Evolutionary conservation across 2,329 filamentous ascomycete species (phyloP).

Genomic region (Alternaria sp.): DNA sequence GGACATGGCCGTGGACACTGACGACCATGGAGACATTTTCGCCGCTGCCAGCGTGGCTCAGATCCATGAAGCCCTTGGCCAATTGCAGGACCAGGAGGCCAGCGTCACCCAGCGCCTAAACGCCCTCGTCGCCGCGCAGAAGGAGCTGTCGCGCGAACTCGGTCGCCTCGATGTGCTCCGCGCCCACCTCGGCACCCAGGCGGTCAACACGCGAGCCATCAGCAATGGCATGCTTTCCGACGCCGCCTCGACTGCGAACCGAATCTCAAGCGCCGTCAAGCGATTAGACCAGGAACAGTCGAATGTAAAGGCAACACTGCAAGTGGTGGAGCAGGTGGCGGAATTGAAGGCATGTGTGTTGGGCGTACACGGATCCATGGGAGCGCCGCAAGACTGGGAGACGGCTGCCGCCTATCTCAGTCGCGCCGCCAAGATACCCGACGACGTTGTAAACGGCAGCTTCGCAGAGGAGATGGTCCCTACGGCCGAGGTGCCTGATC

Average conservation of each 20-base stretch:
- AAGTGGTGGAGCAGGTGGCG: conserved; percentile 93
- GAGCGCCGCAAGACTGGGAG: conserved; percentile 98
- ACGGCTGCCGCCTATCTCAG: conserved; percentile 90
- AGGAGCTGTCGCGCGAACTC: conserved; percentile 85
- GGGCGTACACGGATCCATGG: conserved; percentile 95
- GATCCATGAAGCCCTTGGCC: conserved; percentile 77
- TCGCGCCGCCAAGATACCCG: conserved; percentile 81
- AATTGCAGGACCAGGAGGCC: conserved; percentile 79
- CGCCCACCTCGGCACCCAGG: conserved; percentile 86
- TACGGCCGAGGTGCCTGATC: conserved; percentile 92
- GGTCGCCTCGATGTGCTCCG: conserved; percentile 87
- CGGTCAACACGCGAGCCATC: conserved; percentile 80
- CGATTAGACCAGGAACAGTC: conserved; percentile 89
- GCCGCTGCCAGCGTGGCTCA: conserved; percentile 78
- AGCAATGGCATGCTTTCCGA: conserved; percentile 90
- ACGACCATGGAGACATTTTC: conserved; percentile 54
- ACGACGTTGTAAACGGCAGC: conserved; percentile 78
- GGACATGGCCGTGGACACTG: conserved; percentile 33
- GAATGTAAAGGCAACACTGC: conserved; percentile 86
- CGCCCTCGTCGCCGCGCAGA: conserved; percentile 79
- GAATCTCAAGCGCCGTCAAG: conserved; percentile 86
- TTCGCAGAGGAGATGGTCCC: conserved; percentile 95
- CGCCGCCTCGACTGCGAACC: conserved; percentile 83
- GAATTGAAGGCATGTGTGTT: conserved; percentile 97
- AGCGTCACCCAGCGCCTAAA: conserved; percentile 77